These are phyloP conservation scores for Cladosporium sp. DNA, from an alignment of 2,329 filamentous ascomycete species.

Conservation along the genomic window DNA sequence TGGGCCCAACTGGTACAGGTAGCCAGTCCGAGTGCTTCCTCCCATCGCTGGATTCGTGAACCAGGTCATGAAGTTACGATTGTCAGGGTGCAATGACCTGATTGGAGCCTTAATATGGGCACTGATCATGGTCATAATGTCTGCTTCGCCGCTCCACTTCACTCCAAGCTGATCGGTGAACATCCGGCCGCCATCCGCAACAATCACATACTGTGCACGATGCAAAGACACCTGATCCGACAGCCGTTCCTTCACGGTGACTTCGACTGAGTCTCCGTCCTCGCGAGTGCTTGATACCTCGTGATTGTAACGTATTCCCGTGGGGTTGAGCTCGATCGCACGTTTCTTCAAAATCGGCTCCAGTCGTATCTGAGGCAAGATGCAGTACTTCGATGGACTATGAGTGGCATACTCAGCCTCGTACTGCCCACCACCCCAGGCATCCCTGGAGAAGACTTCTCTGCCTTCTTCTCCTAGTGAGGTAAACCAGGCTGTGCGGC, in stretches of 20 bases:
- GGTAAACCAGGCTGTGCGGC: constrained; percentile 39
- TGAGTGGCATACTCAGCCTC: constrained; percentile 30
- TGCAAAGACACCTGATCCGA: not conserved
- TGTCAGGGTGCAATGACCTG: constrained; percentile 33
- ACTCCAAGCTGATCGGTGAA: constrained; percentile 38
- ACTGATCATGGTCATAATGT: constrained; percentile 41
- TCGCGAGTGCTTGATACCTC: constrained; percentile 35
- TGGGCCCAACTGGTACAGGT: constrained; percentile 41
- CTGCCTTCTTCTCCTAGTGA: constrained; percentile 35
- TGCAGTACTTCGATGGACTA: constrained; percentile 36
- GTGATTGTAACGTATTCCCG: constrained; percentile 33
- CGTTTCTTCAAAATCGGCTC: constrained; percentile 40
- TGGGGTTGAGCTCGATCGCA: constrained; percentile 37
- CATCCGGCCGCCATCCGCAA: constrained; percentile 39
- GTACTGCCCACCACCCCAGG: constrained; percentile 37
- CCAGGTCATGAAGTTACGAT: constrained; percentile 40
- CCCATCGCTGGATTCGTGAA: constrained; percentile 40
- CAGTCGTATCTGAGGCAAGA: constrained; percentile 41
- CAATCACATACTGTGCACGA: constrained; percentile 36
- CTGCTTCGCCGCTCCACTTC: constrained; percentile 34
- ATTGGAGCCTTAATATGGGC: constrained; percentile 39
- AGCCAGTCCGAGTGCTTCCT: constrained; percentile 39
- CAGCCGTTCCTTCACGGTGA: constrained; percentile 28
- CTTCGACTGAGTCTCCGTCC: constrained; percentile 27
- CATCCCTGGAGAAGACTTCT: constrained; percentile 36